Base-by-base conservation (phyloP, 805 yeast genomes). In the Nakazawaea wickerhamii region DNA sequence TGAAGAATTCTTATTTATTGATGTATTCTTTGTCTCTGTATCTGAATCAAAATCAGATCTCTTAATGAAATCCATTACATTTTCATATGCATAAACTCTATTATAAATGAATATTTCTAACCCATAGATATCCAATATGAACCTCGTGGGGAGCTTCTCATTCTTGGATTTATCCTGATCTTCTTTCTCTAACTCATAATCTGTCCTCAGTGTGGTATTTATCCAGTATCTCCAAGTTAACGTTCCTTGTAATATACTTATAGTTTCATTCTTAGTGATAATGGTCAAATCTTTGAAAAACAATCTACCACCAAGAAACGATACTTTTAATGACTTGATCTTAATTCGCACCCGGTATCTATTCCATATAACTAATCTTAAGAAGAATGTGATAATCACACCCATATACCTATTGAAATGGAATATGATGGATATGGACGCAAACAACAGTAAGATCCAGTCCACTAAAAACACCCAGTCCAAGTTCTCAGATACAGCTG, bases 181-280 rank as follows among this genome's bases (percentile, higher is more conserved):
- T 8, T 15, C 15, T 50, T n/a, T 47, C 32, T 35, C 44, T 30
- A 44, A 18, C 34, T 54, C 57, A 4, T 44, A 36, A 4, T 53
- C 50, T 9, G 53, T 55, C 14, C 15, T 9, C 19, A 41, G 47
- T 14, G 48, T 43, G 3, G 58, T 49, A 21, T 50, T 53, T 39
- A 66, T 60, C 98, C 98, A 93, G 59, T 88, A 91, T 47, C 95
- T 63, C 98, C 98, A 93, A 0, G 95, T 85, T 21, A 91, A 55
- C 51, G 78, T 76, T 1, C 91, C 84, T 47, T 81, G 80, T 21
- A 85, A 71, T 1, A 85, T 69, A 8, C 87, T 75, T 1, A 87
- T 55, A 2, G 95, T 79, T 47, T 79, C 78, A 61, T 90, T 83
- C 38, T 77, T 69, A n/a, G 88, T 84, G 5, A 85, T 75, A 10